Evolutionary conservation across 2,329 filamentous ascomycete species (phyloP).

Genomic region (Raffaelea arxii): DNA sequence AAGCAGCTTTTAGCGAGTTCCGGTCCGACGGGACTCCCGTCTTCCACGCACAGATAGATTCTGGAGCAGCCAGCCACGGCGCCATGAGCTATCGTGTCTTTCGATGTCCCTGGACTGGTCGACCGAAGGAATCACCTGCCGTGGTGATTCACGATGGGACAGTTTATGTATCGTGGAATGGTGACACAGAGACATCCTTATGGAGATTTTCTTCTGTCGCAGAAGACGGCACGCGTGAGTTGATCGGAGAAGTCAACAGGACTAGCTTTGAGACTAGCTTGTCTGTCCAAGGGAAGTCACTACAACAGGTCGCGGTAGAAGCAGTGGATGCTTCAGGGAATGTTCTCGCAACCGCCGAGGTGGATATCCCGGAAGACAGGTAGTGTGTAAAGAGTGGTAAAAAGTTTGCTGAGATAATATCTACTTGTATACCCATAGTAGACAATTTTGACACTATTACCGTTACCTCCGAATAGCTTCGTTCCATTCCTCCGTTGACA

Average conservation of each 20-base stretch:
- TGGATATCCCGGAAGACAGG: neutral
- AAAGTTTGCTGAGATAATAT: no score
- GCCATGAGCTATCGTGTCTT: conserved; percentile 45
- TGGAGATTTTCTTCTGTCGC: conserved; percentile 13
- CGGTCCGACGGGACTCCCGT: conserved; percentile 35
- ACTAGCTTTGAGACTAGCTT: neutral
- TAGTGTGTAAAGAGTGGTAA: no score
- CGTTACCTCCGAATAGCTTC: no score
- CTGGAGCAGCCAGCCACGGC: conserved; percentile 22
- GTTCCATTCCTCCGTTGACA: no score
- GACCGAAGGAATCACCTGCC: conserved; percentile 26
- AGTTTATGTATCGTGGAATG: conserved; percentile 33
- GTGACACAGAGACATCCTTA: conserved; percentile 25
- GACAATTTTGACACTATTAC: no score
- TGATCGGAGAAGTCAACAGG: neutral
- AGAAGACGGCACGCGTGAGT: neutral
- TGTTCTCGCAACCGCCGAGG: neutral
- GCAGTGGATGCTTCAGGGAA: neutral
- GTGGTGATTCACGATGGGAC: conserved; percentile 15
- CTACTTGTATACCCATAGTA: no score
- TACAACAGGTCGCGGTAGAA: neutral
- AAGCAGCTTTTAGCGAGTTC: conserved; percentile 36
- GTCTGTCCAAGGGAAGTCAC: neutral
- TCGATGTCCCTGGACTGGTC: conserved; percentile 40
- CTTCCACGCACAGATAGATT: conserved; percentile 40